These are phyloP conservation scores for Stenogyne calaminthoides DNA, from an alignment of 305 asterid genomes.

Conservation along the genomic window DNA sequence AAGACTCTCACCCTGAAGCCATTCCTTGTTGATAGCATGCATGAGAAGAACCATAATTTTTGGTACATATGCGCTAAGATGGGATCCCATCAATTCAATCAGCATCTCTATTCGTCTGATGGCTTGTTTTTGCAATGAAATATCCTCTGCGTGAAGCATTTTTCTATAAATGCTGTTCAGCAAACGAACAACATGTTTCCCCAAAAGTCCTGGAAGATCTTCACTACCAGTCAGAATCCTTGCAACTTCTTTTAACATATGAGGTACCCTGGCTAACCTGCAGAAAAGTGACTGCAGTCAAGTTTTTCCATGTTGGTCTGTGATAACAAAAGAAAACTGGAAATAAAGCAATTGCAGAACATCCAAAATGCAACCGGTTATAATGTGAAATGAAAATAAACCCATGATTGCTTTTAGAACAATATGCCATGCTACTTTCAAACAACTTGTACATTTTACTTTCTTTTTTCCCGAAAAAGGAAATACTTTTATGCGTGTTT, in stretches of 20 bases:
- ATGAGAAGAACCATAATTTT: slow-evolving; percentile 98
- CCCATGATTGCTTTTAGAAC: slow-evolving; percentile 7
- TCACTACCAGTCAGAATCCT: slow-evolving; percentile 72
- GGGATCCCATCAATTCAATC: slow-evolving; percentile 86
- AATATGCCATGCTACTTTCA: slow-evolving; percentile 13
- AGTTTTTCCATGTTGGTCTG: background rate
- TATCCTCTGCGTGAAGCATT: slow-evolving; percentile 86
- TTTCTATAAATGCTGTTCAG: slow-evolving; percentile 89
- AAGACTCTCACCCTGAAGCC: slow-evolving; percentile 84
- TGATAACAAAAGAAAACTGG: slow-evolving; percentile 11
- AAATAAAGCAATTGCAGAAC: background rate
- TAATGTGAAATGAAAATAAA: slow-evolving; percentile 7
- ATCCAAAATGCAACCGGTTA: slow-evolving; percentile 14
- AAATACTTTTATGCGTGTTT: slow-evolving; percentile 23
- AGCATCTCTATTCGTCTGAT: slow-evolving; percentile 85
- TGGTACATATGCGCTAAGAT: slow-evolving; percentile 89
- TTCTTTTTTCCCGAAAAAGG: background rate
- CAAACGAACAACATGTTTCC: slow-evolving; percentile 85
- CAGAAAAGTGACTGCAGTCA: slow-evolving; percentile 28
- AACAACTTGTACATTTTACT: slow-evolving; percentile 13
- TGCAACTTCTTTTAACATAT: slow-evolving; percentile 80
- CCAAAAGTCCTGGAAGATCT: slow-evolving; percentile 87
- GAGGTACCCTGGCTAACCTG: slow-evolving; percentile 90
- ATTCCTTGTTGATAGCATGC: slow-evolving; percentile 86
- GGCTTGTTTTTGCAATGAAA: slow-evolving; percentile 82